phyloP scores from a whole-genome alignment of 1,139 yeast genomes.

The Scheffersomyces illinoinensis region DNA sequence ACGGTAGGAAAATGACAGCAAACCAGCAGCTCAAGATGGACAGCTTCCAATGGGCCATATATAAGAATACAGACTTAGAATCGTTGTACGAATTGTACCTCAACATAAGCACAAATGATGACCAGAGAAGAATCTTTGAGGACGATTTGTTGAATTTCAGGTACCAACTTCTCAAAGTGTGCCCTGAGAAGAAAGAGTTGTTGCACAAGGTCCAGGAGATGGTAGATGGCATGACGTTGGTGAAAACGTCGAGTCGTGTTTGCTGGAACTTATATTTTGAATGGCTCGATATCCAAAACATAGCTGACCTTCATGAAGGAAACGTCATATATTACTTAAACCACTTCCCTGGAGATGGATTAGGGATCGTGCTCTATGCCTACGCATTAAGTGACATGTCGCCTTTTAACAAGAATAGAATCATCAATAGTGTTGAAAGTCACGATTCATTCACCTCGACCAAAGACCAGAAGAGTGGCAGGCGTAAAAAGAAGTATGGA shows the following conservation, averaged over 20 bases:
- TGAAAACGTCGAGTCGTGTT: conserved; percentile 54
- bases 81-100: conserved; percentile 56
- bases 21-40: conserved; percentile 37
- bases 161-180: conserved; percentile 50
- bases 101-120: conserved; percentile 65
- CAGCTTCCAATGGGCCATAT: conserved; percentile 50
- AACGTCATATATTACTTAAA: conserved; percentile 51
- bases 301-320: conserved; percentile 51
- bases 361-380: conserved; percentile 64
- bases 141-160: conserved; percentile 58
- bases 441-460: neutral
- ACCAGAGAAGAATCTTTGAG: conserved; percentile 57
- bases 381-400: conserved; percentile 68
- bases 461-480: conserved; percentile 6
- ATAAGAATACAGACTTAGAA: conserved; percentile 52
- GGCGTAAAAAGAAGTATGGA: conserved; percentile 2
- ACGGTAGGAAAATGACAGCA: conserved; percentile 33
- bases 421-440: conserved; percentile 11
- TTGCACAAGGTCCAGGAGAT: conserved; percentile 51
- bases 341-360: conserved; percentile 60
- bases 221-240: conserved; percentile 73
- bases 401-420: conserved; percentile 44
- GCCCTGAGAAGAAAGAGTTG: conserved; percentile 38
- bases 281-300: conserved; percentile 60
- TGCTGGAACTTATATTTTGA: conserved; percentile 83